Base-by-base conservation (phyloP, 2,329 filamentous ascomycete genomes). In the Fusarium nematophilum region DNA sequence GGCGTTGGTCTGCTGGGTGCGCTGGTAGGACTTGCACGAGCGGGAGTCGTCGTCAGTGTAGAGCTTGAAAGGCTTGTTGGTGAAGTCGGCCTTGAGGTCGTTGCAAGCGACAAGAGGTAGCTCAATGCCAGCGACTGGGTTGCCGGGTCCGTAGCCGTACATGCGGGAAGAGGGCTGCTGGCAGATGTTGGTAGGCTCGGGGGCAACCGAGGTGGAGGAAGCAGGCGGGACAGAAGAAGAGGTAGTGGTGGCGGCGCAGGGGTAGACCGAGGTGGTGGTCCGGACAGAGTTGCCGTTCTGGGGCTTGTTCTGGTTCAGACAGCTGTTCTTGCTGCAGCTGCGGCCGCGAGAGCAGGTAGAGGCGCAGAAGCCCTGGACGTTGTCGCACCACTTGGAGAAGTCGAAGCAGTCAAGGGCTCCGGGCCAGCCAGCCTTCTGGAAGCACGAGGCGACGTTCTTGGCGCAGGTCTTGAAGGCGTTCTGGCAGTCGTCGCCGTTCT, bases 111-210 rank as follows among this genome's bases (percentile, higher is more conserved):
- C 77, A 50, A 83, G 71, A 38, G 83, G 83, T 46, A 86, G 72
- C 17, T 75, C 72, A 47, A 86, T 84, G 55, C 75, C 78, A 42
- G 81, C 83, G 13, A 85, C 81, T 3, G 81, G 78, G 44, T 78
- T 87, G 29, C 88, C 85, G 2, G 89, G 87, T 2, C 85, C 86
- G 69, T 93, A 94, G 46, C 86, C 87, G 64, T 82, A 84, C 70
- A 83, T 81, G 64, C 84, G 83, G 74, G 76, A 81, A 46, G 75
- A 72, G n/a, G 83, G 79, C 72, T 85, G 81, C 29, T 70, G 74
- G 78, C 83, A 86, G 66, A 86, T 78, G 63, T 80, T 80, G 51
- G 80, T 83, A 2, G 81, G 78, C 27, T 78, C 71, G 3, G 83
- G 80, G 46, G 79, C 74, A 47, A 79, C 76, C 34, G 73, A 72